phyloP scores from a whole-genome alignment of 441 rosid species.

The Adansonia rubrostipa region DNA sequence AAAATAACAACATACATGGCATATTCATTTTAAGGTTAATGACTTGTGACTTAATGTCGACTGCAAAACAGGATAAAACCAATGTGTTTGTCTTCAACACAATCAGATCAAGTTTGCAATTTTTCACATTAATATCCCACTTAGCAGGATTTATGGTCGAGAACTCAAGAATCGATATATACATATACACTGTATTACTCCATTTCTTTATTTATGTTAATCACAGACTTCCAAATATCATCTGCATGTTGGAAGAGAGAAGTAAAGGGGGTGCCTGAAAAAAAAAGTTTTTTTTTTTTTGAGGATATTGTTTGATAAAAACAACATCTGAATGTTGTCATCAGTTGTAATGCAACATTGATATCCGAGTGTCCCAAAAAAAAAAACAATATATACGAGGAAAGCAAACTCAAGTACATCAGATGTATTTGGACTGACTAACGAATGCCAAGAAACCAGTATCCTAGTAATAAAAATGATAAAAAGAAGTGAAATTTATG shows the following conservation, averaged over 20 bases:
- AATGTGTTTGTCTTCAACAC: background rate
- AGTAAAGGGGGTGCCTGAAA: background rate
- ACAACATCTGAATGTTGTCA: too few relatives aligned
- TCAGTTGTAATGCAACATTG: background rate
- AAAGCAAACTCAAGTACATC: background rate
- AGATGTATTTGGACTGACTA: background rate
- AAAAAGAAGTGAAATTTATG: background rate
- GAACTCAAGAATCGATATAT: too few relatives aligned
- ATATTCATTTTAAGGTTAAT: background rate
- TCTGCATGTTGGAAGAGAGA: background rate
- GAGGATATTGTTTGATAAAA: background rate
- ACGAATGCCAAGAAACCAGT: background rate
- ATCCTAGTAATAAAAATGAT: background rate
- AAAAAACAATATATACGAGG: background rate
- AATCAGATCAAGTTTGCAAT: background rate
- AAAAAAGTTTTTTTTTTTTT: background rate
- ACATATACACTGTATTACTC: background rate
- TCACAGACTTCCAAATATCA: background rate
- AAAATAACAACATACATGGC: background rate
- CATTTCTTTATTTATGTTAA: background rate
- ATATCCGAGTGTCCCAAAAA: background rate
- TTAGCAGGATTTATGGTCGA: background rate
- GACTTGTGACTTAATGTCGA: background rate
- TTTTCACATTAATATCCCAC: background rate
- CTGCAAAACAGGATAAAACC: conserved; percentile 13